Evolutionary conservation across 148 eudicot genomes (phyloP).

Genomic region (Drosera capensis): DNA sequence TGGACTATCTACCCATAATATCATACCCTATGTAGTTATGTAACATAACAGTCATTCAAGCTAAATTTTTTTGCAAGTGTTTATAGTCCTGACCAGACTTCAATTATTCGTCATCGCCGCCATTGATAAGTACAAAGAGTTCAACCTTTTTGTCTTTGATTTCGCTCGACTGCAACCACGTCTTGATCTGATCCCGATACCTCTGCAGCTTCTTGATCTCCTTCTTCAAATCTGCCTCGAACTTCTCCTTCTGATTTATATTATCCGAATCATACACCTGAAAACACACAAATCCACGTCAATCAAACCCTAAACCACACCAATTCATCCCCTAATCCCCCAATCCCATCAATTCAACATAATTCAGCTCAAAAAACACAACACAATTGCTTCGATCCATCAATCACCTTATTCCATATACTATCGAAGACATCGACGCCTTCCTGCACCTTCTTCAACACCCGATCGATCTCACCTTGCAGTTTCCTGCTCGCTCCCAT

Average conservation of each 20-base stretch:
- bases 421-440: conserved; percentile 97
- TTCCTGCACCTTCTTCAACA: conserved; percentile 88
- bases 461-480: conserved; percentile 99
- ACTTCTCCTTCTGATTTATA: conserved; percentile 97
- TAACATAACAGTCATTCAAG: too few relatives aligned
- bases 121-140: neutral
- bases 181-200: conserved; percentile 93
- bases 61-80: neutral
- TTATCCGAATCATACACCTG: conserved; percentile 97
- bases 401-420: conserved; percentile 99
- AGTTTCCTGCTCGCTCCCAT: conserved; percentile 97
- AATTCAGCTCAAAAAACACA: too few relatives aligned
- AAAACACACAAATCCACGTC: neutral
- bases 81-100: too few relatives aligned
- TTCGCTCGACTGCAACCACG: conserved; percentile 98
- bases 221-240: conserved; percentile 98
- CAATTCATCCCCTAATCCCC: too few relatives aligned
- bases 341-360: too few relatives aligned
- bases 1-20: too few relatives aligned
- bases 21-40: too few relatives aligned
- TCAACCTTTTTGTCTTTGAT: conserved; percentile 96
- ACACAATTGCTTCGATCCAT: too few relatives aligned
- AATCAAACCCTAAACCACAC: too few relatives aligned
- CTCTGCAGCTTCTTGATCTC: conserved; percentile 97
- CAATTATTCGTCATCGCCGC: neutral